These are phyloP conservation scores for Hortiboletus campestris DNA, from an alignment of 768 basidiomycete species.

Conservation along the genomic window DNA sequence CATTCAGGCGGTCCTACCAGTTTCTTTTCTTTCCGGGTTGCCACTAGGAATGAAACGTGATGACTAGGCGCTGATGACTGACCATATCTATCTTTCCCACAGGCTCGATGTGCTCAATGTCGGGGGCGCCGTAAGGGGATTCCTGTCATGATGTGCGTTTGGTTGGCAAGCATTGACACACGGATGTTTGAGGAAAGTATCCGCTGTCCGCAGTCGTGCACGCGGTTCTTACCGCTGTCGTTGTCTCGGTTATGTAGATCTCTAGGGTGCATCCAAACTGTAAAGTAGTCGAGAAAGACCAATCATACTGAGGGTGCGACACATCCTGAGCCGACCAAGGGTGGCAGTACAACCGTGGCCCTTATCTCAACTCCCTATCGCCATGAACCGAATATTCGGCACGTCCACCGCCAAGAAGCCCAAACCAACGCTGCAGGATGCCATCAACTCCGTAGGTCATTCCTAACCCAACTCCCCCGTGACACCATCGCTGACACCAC, in stretches of 20 bases:
- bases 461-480: not conserved
- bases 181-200: not conserved
- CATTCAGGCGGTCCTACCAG: not conserved
- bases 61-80: not conserved
- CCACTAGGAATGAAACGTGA: not conserved
- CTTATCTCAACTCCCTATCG: not conserved
- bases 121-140: conserved; percentile 87
- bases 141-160: conserved; percentile 52
- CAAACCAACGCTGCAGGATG: conserved; percentile 84
- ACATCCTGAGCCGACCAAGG: not conserved
- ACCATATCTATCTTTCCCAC: conserved; percentile 10
- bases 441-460: conserved; percentile 76
- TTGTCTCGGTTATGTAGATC: not conserved
- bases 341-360: not conserved
- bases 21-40: not conserved
- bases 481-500: not conserved
- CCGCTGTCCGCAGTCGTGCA: too few relatives aligned
- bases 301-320: not conserved
- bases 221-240: not conserved
- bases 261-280: not conserved
- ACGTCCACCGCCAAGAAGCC: conserved; percentile 74
- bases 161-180: not conserved
- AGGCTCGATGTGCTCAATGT: conserved; percentile 87
- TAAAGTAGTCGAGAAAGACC: not conserved
- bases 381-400: conserved; percentile 88